A percentile compares a stretch with the other conserved stretches of the same genome.
phyloP scores from a whole-genome alignment of 352 stramenopile species.

The Plasmopara muralis region DNA sequence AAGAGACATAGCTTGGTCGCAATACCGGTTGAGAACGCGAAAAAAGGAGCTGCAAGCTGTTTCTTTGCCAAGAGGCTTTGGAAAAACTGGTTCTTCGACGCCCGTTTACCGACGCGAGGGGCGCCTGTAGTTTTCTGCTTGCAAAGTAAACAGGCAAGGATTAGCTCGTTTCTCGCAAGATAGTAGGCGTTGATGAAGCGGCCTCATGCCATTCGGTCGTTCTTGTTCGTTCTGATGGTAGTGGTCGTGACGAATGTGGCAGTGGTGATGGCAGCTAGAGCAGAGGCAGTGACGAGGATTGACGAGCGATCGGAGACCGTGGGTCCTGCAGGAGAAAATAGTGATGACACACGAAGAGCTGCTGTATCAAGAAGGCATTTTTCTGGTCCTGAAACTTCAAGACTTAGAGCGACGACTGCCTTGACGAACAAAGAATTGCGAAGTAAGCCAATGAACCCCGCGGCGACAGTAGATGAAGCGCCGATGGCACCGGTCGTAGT shows the following conservation, averaged over 20 bases:
- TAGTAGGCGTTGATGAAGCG: slow-evolving; percentile 16
- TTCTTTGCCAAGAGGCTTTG: slow-evolving; percentile 11
- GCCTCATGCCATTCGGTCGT: slow-evolving; percentile 7
- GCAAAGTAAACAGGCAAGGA: too few species aligned
- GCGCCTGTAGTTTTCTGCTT: too few species aligned
- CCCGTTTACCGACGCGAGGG: too few species aligned
- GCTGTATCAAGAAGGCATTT: slow-evolving; percentile 6
- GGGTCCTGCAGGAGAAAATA: slow-evolving; percentile 9
- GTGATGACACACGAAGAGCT: slow-evolving; percentile 1
- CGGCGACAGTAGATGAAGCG: background rate
- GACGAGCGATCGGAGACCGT: slow-evolving; percentile 13
- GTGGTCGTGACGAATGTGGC: slow-evolving; percentile 8
- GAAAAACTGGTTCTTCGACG: slow-evolving; percentile 16
- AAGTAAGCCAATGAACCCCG: background rate
- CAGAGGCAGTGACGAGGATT: slow-evolving; percentile 4
- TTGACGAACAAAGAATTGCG: background rate
- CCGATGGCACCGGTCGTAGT: background rate
- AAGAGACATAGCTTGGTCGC: slow-evolving; percentile 18
- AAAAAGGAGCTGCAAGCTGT: slow-evolving; percentile 14
- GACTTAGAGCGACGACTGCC: background rate
- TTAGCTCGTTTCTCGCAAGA: too few species aligned
- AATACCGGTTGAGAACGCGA: background rate
- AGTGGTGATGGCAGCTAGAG: slow-evolving; percentile 9
- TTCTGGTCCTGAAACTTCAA: background rate
- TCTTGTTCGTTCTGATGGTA: slow-evolving; percentile 8